A percentile compares a stretch with the other conserved stretches of the same genome.
Conservation (phyloP, 345 rosid species). For the Laguncularia racemosa region DNA sequence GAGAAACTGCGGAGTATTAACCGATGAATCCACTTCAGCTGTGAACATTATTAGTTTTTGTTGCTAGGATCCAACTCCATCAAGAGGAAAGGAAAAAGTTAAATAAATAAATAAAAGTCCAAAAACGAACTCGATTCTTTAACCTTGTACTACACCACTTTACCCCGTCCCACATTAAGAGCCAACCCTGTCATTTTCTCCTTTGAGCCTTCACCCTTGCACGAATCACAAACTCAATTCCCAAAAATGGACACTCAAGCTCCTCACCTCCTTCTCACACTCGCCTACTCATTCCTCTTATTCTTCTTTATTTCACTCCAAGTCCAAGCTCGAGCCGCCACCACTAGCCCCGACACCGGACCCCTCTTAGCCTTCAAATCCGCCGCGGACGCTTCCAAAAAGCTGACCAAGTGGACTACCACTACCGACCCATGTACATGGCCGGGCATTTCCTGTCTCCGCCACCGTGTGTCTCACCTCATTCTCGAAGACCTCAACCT, state of each 20-base stretch:
- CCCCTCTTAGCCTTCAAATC: constrained; percentile 49
- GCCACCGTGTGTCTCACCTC: constrained; percentile 53
- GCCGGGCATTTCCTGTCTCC: constrained; percentile 62
- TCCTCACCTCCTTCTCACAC: too few species aligned
- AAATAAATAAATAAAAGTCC: background rate
- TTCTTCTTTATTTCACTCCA: constrained; percentile 7
- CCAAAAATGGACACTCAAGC: too few species aligned
- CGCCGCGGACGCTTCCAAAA: constrained; percentile 41
- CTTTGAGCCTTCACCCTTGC: too few species aligned
- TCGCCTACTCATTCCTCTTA: constrained; percentile 1
- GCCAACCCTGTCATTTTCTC: background rate
- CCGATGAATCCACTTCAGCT: too few species aligned
- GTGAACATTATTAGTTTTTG: too few species aligned
- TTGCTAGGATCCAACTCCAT: background rate
- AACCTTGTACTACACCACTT: background rate
- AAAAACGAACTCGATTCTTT: background rate
- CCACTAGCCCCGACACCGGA: constrained; percentile 39
- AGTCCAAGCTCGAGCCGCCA: constrained; percentile 13
- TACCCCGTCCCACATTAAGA: background rate
- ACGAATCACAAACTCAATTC: too few species aligned
- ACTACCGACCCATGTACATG: constrained; percentile 48
- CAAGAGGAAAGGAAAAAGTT: background rate
- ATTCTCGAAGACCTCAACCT: constrained; percentile 62
- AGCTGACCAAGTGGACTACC: constrained; percentile 57
- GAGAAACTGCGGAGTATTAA: too few species aligned